Percentiles rank a stretch among this genome's conserved stretches.
Conservation (phyloP, 164 flowering plant species). For the Tetrastigma voinierianum region DNA sequence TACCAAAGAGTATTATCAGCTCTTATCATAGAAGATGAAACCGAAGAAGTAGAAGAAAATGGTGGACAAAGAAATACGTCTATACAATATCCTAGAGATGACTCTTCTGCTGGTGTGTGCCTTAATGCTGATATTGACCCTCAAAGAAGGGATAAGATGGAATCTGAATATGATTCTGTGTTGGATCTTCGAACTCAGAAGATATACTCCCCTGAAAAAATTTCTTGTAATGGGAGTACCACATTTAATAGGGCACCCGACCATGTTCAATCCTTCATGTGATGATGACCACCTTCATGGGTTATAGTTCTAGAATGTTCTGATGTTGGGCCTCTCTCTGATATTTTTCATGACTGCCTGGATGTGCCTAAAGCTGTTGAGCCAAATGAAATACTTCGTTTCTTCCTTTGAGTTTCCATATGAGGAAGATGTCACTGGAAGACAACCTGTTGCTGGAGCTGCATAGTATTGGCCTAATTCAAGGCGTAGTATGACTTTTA, state of each 20-base stretch:
- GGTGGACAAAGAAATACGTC: slow-evolving; percentile 31
- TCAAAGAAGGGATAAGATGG: slow-evolving; percentile 26
- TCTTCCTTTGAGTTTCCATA: slow-evolving; percentile 45
- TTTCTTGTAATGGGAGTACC: slow-evolving; percentile 55
- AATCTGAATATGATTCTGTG: slow-evolving; percentile 33
- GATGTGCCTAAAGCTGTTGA: slow-evolving; percentile 30
- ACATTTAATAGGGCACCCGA: slow-evolving; percentile 27
- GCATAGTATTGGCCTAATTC: slow-evolving; percentile 69
- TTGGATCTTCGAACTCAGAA: slow-evolving; percentile 25
- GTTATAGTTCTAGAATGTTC: slow-evolving; percentile 25
- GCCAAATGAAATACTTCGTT: slow-evolving; percentile 20
- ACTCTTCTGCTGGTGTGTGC: slow-evolving; percentile 30
- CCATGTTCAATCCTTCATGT: slow-evolving; percentile 17
- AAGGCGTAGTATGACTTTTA: slow-evolving; percentile 73
- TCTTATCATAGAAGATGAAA: slow-evolving; percentile 73
- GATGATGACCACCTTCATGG: slow-evolving; percentile 37
- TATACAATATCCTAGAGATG: slow-evolving; percentile 28
- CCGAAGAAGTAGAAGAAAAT: slow-evolving; percentile 50
- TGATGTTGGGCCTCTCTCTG: slow-evolving; percentile 31
- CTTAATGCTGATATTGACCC: slow-evolving; percentile 30
- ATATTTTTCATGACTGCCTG: slow-evolving; percentile 24
- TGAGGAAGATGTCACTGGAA: slow-evolving; percentile 56
- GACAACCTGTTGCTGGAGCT: slow-evolving; percentile 74
- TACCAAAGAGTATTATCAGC: slow-evolving; percentile 86
- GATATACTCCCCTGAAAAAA: slow-evolving; percentile 20